These are phyloP conservation scores for Serendipita sp. DNA, from an alignment of 768 basidiomycete genomes.

Conservation along the genomic window DNA sequence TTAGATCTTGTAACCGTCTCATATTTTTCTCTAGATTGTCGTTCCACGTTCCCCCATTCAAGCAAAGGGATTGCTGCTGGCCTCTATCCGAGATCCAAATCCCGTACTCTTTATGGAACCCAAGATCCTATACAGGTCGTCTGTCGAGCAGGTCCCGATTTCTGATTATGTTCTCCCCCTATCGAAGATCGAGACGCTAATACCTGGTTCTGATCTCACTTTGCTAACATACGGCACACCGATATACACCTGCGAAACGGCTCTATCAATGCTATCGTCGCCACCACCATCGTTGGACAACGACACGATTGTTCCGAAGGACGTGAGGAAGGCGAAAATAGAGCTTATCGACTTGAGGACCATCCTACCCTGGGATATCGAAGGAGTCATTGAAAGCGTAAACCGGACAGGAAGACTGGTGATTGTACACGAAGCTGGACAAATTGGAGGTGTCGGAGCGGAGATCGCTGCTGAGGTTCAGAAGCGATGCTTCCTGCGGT, in stretches of 20 bases:
- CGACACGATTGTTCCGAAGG: slow-evolving; percentile 45
- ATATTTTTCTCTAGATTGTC: slow-evolving; percentile 35
- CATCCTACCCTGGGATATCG: slow-evolving; percentile 78
- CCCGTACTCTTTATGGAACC: slow-evolving; percentile 95
- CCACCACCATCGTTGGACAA: slow-evolving; percentile 41
- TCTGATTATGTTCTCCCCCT: slow-evolving; percentile 80
- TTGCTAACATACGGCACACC: slow-evolving; percentile 89
- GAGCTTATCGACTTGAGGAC: slow-evolving; percentile 87
- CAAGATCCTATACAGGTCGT: slow-evolving; percentile 81
- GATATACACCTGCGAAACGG: slow-evolving; percentile 75
- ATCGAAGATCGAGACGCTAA: slow-evolving; percentile 61
- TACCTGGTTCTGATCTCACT: slow-evolving; percentile 69
- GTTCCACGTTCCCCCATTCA: slow-evolving; percentile 89
- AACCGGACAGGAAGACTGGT: slow-evolving; percentile 71
- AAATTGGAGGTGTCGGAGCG: slow-evolving; percentile 74
- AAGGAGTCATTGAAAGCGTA: slow-evolving; percentile 68
- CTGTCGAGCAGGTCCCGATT: slow-evolving; percentile 83
- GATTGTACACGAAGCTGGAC: slow-evolving; percentile 84
- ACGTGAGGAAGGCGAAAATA: slow-evolving; percentile 51
- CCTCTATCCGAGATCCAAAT: slow-evolving; percentile 81
- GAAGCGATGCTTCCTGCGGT: slow-evolving; percentile 71
- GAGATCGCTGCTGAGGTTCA: slow-evolving; percentile 88
- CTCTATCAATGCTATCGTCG: slow-evolving; percentile 52
- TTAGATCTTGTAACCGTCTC: neutral
- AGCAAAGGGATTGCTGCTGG: slow-evolving; percentile 82